A percentile compares a stretch with the other conserved stretches of the same genome.
Conservation (phyloP, 1,284 basidiomycete species). For the Ustilago loliicola region DNA sequence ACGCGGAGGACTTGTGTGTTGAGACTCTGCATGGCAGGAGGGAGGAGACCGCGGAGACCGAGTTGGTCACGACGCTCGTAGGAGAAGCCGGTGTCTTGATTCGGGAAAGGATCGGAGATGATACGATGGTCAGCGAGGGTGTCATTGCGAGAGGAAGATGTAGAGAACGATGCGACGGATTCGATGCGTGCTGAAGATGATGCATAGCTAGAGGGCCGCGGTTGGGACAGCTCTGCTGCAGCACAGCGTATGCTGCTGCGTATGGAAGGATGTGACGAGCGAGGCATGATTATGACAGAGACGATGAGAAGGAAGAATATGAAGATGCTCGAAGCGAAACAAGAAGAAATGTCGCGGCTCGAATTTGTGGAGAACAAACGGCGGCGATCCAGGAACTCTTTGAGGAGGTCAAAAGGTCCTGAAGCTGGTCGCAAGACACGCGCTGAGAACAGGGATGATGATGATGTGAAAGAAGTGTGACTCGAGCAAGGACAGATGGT, state of each 20-base stretch:
- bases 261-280: conserved; percentile 21
- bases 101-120: conserved; percentile 41
- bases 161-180: conserved; percentile 26
- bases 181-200: conserved; percentile 12
- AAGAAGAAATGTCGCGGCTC: conserved; percentile 2
- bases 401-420: not conserved
- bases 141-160: conserved; percentile 7
- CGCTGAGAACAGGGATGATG: not conserved
- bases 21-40: conserved; percentile 74
- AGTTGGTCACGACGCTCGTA: conserved; percentile 78
- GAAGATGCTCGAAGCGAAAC: not conserved
- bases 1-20: conserved; percentile 77
- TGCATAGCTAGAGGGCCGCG: conserved; percentile 7
- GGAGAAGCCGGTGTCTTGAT: conserved; percentile 77
- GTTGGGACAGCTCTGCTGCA: conserved; percentile 9
- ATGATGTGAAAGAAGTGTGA: not conserved
- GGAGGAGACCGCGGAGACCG: conserved; percentile 79
- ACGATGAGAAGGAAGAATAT: not conserved
- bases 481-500: not conserved
- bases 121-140: conserved; percentile 47
- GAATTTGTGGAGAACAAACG: not conserved
- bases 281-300: conserved; percentile 20
- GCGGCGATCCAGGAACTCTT: not conserved
- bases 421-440: not conserved
- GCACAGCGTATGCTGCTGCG: conserved; percentile 21